phyloP scores from a whole-genome alignment of 768 basidiomycete genomes.

The Tulasnella sp. region DNA sequence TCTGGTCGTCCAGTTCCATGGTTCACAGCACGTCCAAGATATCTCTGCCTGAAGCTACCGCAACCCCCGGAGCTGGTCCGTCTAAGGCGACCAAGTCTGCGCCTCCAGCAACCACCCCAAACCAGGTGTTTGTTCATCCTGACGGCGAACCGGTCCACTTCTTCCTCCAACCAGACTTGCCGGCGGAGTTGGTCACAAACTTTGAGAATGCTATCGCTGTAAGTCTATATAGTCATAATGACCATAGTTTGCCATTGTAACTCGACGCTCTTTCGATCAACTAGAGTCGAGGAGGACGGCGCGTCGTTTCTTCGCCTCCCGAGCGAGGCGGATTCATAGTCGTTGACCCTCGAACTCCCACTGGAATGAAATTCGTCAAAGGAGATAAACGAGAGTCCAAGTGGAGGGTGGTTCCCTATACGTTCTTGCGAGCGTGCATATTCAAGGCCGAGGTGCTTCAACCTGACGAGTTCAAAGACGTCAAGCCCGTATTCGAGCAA shows the following conservation, averaged over 20 bases:
- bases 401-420: conserved; percentile 4
- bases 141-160: conserved; percentile 6
- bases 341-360: neutral
- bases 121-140: neutral
- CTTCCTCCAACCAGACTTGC: conserved; percentile 6
- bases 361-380: neutral
- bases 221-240: neutral
- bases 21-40: neutral
- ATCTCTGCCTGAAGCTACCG: neutral
- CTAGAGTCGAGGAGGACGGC: neutral
- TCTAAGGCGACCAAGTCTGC: neutral
- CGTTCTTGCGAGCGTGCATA: conserved; percentile 5
- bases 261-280: neutral
- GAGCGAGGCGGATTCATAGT: conserved; percentile 1
- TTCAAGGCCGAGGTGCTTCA: neutral
- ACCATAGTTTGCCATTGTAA: neutral
- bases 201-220: conserved; percentile 1
- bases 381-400: neutral
- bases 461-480: neutral
- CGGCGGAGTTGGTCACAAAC: neutral
- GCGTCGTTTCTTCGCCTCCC: neutral
- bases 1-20: neutral
- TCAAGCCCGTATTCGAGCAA: conserved; percentile 5
- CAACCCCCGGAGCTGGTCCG: neutral
- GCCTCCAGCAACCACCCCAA: neutral